Percentiles rank a stretch among this genome's conserved stretches.
Evolutionary conservation across 2,329 filamentous ascomycete species (phyloP).

Genomic region (Diaporthe destruens): DNA sequence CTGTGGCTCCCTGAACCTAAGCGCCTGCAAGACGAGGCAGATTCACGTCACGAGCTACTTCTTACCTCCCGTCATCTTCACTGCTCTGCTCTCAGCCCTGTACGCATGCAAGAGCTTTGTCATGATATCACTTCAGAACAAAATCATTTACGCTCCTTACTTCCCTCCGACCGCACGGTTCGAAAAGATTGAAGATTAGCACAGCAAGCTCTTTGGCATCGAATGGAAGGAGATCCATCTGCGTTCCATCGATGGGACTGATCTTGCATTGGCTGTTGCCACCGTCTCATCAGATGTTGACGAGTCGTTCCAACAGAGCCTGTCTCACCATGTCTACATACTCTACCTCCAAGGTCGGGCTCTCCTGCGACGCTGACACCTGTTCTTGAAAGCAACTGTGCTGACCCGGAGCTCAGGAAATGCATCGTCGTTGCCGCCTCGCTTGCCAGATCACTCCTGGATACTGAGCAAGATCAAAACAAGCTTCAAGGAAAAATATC

Average conservation of each 20-base stretch:
- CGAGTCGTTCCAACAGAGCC: not conserved
- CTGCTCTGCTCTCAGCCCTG: slow-evolving; percentile 72
- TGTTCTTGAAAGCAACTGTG: not conserved
- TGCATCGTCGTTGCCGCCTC: slow-evolving; percentile 68
- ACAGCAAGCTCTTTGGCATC: slow-evolving; percentile 69
- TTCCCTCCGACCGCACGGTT: slow-evolving; percentile 77
- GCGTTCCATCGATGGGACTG: slow-evolving; percentile 73
- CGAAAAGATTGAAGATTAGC: slow-evolving; percentile 76
- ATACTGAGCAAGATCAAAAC: slow-evolving; percentile 61
- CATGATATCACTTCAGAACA: slow-evolving; percentile 83
- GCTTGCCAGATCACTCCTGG: slow-evolving; percentile 68
- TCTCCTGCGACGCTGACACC: too few species aligned
- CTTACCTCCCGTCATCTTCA: slow-evolving; percentile 76
- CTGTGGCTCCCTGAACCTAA: slow-evolving; percentile 18
- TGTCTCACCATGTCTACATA: slow-evolving; percentile 59
- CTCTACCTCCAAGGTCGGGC: slow-evolving; percentile 68
- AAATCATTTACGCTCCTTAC: slow-evolving; percentile 85
- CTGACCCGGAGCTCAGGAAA: slow-evolving; percentile 59
- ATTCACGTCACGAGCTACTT: slow-evolving; percentile 59
- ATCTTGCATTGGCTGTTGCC: slow-evolving; percentile 71
- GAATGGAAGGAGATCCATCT: slow-evolving; percentile 75
- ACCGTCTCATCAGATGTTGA: slow-evolving; percentile 50
- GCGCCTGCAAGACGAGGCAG: slow-evolving; percentile 44
- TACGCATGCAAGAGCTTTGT: slow-evolving; percentile 78
- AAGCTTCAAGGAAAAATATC: slow-evolving; percentile 46